Conservation (phyloP, 2,329 filamentous ascomycete genomes). For the Botryotinia globosa region DNA sequence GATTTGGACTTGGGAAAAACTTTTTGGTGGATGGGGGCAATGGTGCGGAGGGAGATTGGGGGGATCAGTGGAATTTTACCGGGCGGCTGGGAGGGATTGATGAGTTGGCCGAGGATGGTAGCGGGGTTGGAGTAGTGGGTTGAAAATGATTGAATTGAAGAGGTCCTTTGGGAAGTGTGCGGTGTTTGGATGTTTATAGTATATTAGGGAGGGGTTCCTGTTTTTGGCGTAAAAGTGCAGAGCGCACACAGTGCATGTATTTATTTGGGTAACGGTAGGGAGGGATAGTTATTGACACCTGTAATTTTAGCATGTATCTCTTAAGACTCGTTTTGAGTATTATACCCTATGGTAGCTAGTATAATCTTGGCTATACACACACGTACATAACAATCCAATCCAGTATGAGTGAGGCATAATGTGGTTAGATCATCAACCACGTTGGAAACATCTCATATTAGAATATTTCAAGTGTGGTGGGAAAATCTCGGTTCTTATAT, state of each 20-base stretch:
- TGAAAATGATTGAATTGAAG: neutral
- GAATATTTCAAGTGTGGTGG: neutral
- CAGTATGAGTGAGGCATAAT: too few species aligned
- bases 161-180: neutral
- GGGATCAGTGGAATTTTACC: conserved; percentile 11
- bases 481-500: neutral
- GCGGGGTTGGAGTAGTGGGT: conserved; percentile 3
- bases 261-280: neutral
- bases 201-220: neutral
- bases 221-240: neutral
- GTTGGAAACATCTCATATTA: neutral
- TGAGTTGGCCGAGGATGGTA: conserved; percentile 12
- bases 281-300: neutral
- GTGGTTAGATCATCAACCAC: neutral
- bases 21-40: conserved; percentile 19
- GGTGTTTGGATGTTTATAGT: neutral
- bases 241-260: neutral
- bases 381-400: neutral
- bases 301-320: neutral
- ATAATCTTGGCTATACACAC: neutral
- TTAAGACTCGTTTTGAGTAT: neutral
- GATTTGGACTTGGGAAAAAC: conserved; percentile 1
- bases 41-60: conserved; percentile 7
- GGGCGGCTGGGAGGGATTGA: neutral
- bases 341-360: neutral